Evolutionary conservation across 2,329 filamentous ascomycete species (phyloP).

Genomic region (Ramularia endophylla): DNA sequence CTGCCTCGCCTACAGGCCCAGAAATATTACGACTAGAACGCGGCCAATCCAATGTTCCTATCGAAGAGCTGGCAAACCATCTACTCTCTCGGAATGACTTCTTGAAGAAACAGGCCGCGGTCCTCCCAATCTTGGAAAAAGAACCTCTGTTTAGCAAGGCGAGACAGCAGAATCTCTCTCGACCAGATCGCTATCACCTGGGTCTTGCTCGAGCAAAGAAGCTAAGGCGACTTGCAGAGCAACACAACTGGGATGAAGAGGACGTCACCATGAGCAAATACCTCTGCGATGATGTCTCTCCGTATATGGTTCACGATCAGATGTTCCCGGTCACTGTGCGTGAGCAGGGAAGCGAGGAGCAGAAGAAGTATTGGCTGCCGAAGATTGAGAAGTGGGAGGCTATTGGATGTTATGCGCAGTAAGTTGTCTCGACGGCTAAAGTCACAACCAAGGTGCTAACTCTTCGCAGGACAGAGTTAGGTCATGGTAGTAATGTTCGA

Average conservation of each 20-base stretch:
- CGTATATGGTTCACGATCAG: constrained; percentile 46
- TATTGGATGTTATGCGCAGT: constrained; percentile 47
- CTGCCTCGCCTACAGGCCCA: constrained; percentile 40
- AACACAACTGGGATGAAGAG: constrained; percentile 44
- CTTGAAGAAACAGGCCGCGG: constrained; percentile 42
- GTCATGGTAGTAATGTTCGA: constrained; percentile 49
- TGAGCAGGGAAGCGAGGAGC: constrained; percentile 45
- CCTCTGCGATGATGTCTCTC: constrained; percentile 48
- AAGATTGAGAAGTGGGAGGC: constrained; percentile 46
- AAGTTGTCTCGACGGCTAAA: neutral
- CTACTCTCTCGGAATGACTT: constrained; percentile 45
- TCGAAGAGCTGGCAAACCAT: constrained; percentile 42
- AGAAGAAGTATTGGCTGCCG: constrained; percentile 46
- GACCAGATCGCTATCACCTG: constrained; percentile 48
- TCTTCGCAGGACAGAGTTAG: constrained; percentile 39
- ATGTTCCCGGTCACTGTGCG: constrained; percentile 50
- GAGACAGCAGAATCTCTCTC: constrained; percentile 46
- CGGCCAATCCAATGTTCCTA: constrained; percentile 38
- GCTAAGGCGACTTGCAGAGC: constrained; percentile 41
- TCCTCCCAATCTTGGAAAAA: constrained; percentile 40
- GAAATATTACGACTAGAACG: constrained; percentile 43
- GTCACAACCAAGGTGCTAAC: neutral
- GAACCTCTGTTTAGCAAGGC: constrained; percentile 47
- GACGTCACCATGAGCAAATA: constrained; percentile 49
- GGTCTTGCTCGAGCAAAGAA: constrained; percentile 49